Conservation (phyloP, 179 eudicot genomes). For the Beta corolliflora region DNA sequence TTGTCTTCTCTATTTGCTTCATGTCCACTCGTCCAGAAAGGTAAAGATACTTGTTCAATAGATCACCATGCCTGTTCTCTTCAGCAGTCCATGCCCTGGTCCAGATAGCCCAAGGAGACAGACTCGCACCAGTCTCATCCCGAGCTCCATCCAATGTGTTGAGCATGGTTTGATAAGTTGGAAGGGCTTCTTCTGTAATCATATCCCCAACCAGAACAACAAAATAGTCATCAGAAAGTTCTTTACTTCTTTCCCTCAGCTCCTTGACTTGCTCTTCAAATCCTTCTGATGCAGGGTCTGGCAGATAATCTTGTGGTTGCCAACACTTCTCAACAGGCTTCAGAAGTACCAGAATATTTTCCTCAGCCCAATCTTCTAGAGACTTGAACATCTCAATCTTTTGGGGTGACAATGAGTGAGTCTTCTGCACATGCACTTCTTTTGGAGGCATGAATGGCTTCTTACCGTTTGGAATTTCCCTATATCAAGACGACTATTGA, state of each 20-base stretch:
- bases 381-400: constrained; percentile 67
- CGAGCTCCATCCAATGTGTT: constrained; percentile 77
- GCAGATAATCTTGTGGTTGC: constrained; percentile 77
- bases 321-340: constrained; percentile 73
- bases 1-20: constrained; percentile 74
- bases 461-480: constrained; percentile 48
- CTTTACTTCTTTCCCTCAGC: constrained; percentile 63
- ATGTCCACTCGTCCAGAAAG: constrained; percentile 75
- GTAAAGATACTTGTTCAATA: constrained; percentile 75
- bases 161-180: constrained; percentile 80
- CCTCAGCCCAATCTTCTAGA: constrained; percentile 63
- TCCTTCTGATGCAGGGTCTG: constrained; percentile 66
- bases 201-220: constrained; percentile 79
- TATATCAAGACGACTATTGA: constrained; percentile 20
- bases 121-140: constrained; percentile 81
- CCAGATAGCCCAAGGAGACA: constrained; percentile 71
- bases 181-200: constrained; percentile 85
- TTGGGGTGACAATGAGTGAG: constrained; percentile 66
- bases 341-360: constrained; percentile 55
- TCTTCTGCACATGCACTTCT: constrained; percentile 62
- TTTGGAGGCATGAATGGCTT: constrained; percentile 61
- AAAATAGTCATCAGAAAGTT: constrained; percentile 65
- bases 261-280: constrained; percentile 66
- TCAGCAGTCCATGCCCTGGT: constrained; percentile 82
- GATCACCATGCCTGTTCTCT: constrained; percentile 80